A percentile compares a stretch with the other conserved stretches of the same genome.
Conservation (phyloP, 352 stramenopile species). For the Aphanomyces astaci region DNA sequence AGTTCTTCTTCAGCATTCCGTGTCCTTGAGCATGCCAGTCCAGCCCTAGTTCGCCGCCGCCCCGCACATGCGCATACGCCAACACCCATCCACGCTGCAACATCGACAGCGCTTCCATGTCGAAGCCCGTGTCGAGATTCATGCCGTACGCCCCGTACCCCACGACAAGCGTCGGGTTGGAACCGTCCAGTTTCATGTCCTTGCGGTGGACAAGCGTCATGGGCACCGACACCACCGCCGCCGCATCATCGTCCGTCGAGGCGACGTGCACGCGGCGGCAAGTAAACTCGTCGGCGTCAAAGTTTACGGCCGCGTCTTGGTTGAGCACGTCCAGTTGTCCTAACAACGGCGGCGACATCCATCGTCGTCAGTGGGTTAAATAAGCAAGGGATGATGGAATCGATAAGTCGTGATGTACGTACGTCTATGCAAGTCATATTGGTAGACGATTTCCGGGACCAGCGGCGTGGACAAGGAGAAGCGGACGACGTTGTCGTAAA, state of each 20-base stretch:
- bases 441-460: constrained; percentile 65
- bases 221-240: constrained; percentile 38
- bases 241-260: constrained; percentile 29
- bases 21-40: constrained; percentile 83
- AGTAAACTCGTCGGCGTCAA: constrained; percentile 31
- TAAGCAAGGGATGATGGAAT: background rate
- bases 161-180: constrained; percentile 77
- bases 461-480: constrained; percentile 70
- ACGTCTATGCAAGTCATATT: constrained; percentile 57
- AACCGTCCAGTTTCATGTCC: constrained; percentile 39
- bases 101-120: constrained; percentile 75
- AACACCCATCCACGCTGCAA: constrained; percentile 83
- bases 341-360: too few species aligned
- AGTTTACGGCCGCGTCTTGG: constrained; percentile 29
- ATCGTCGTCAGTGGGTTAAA: too few species aligned
- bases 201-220: constrained; percentile 72
- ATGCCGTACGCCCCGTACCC: constrained; percentile 87
- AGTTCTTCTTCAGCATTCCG: constrained; percentile 69
- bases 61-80: constrained; percentile 82
- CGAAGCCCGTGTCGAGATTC: constrained; percentile 81
- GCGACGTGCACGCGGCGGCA: constrained; percentile 40
- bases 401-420: background rate
- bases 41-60: constrained; percentile 81
- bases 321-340: constrained; percentile 44
- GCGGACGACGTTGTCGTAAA: constrained; percentile 41